These are phyloP conservation scores for Trypanosoma mega DNA, from an alignment of 208 protist species.

Conservation along the genomic window DNA sequence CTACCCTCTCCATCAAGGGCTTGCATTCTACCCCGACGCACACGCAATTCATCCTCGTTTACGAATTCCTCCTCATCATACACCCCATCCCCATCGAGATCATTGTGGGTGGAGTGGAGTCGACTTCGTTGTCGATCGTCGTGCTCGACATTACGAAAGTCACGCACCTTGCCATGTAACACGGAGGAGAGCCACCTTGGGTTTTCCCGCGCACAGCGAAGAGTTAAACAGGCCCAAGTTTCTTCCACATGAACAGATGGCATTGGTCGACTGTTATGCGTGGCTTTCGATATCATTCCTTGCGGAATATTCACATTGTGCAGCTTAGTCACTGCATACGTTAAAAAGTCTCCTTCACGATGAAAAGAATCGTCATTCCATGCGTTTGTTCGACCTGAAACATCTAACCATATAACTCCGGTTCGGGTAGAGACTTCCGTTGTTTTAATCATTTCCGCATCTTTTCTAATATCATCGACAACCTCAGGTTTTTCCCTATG, in stretches of 20 bases:
- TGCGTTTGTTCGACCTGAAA: constrained; percentile 29
- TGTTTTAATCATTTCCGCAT: constrained; percentile 26
- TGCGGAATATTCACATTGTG: constrained; percentile 28
- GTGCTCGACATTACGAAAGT: background rate
- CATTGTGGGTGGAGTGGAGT: no score
- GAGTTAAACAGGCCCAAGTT: constrained; percentile 42
- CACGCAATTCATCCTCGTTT: constrained; percentile 3
- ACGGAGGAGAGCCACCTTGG: constrained; percentile 10
- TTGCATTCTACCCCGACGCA: background rate
- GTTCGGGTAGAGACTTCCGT: constrained; percentile 42
- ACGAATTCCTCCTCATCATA: background rate
- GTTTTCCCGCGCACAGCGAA: constrained; percentile 30
- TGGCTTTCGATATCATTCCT: constrained; percentile 35
- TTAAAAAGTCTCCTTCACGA: constrained; percentile 40
- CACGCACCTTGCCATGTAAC: constrained; percentile 12
- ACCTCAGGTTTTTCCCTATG: background rate
- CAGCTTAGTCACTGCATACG: constrained; percentile 34
- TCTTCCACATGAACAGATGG: constrained; percentile 42
- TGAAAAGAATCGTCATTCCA: constrained; percentile 28
- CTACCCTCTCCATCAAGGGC: background rate
- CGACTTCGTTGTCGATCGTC: background rate
- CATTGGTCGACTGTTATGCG: constrained; percentile 29
- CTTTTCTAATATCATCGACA: background rate
- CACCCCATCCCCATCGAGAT: background rate
- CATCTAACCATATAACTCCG: constrained; percentile 52